Evolutionary conservation across 495 filamentous ascomycete genomes (phyloP).

Genomic region (Saxispiralis lemnorum): DNA sequence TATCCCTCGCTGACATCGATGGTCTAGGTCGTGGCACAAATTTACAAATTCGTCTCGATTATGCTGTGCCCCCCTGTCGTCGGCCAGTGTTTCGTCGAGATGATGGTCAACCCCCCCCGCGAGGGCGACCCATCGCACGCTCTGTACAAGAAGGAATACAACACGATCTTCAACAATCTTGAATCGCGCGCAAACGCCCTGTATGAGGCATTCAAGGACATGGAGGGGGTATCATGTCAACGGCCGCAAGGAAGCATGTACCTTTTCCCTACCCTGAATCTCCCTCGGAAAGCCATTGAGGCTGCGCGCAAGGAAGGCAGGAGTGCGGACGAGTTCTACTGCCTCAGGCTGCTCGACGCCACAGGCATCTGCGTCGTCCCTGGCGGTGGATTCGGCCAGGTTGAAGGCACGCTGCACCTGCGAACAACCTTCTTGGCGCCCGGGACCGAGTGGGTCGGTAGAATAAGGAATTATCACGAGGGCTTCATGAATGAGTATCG

Average conservation of each 20-base stretch:
- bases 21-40: conserved; percentile 56
- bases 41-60: conserved; percentile 97
- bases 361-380: conserved; percentile 93
- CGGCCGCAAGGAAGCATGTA: conserved; percentile 86
- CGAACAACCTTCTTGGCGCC: conserved; percentile 92
- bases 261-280: conserved; percentile 81
- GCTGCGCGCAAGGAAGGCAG: conserved; percentile 57
- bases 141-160: conserved; percentile 70
- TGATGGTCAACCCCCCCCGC: conserved; percentile 89
- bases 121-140: conserved; percentile 63
- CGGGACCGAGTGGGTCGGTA: conserved; percentile 83
- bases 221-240: conserved; percentile 89
- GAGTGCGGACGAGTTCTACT: conserved; percentile 83
- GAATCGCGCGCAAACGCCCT: conserved; percentile 63
- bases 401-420: conserved; percentile 80
- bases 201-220: conserved; percentile 72
- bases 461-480: conserved; percentile 74
- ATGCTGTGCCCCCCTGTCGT: conserved; percentile 87
- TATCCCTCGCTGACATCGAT: background rate
- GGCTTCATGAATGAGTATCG: conserved; percentile 72
- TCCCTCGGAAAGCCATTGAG: conserved; percentile 55
- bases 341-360: conserved; percentile 69
- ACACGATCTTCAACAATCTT: conserved; percentile 57
- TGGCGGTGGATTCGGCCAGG: conserved; percentile 85
- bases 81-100: conserved; percentile 85